phyloP scores from a whole-genome alignment of 345 rosid species.

The Erodium maritimum region DNA sequence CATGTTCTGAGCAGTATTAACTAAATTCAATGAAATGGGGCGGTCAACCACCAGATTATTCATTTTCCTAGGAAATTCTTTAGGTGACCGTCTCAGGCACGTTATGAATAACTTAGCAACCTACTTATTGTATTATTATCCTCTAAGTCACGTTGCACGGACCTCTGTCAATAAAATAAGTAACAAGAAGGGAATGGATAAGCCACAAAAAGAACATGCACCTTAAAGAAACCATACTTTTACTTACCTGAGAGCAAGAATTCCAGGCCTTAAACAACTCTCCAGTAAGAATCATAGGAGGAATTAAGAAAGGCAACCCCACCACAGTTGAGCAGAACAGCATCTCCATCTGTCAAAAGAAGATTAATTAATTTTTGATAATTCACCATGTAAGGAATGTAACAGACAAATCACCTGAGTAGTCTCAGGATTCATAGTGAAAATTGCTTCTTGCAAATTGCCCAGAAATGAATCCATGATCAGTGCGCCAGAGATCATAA shows the following conservation, averaged over 20 bases:
- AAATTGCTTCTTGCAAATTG: conserved; percentile 87
- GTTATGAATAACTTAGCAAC: too few relatives aligned
- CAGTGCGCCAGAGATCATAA: conserved; percentile 86
- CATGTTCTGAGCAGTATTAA: too few relatives aligned
- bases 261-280: conserved; percentile 88
- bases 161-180: too few relatives aligned
- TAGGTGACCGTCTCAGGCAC: neutral
- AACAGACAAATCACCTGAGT: conserved; percentile 41
- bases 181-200: too few relatives aligned
- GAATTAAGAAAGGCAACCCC: conserved; percentile 80
- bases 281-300: conserved; percentile 94
- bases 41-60: conserved; percentile 7
- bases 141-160: too few relatives aligned
- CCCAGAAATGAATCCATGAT: conserved; percentile 81
- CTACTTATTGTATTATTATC: too few relatives aligned
- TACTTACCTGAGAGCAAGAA: conserved; percentile 73
- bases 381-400: neutral
- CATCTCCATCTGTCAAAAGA: conserved; percentile 68
- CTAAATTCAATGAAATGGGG: neutral
- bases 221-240: too few relatives aligned
- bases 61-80: conserved; percentile 5
- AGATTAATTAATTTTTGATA: neutral
- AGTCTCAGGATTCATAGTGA: conserved; percentile 70
- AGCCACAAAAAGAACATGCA: too few relatives aligned
- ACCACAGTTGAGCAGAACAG: conserved; percentile 87